Evolutionary conservation across 176 grass and related monocot genomes (phyloP), one percentile per base, ranked within the genome.

Genomic region (Oryza glaberrima): DNA sequence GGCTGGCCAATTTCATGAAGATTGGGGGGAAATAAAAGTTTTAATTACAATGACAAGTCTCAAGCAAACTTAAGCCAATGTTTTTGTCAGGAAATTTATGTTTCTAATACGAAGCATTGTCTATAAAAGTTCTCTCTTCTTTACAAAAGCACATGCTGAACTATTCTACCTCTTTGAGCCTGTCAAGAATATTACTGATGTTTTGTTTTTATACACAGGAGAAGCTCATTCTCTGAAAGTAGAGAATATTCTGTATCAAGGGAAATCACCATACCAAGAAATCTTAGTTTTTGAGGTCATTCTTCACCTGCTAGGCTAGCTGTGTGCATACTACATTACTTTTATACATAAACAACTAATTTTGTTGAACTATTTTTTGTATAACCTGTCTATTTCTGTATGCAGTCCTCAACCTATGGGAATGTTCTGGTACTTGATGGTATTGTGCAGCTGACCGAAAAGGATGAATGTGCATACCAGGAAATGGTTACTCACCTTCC

Each of bases 401-500:
- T 82, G 77, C 93, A 99, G 96, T 96, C 96, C 41, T 84, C 86
- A 28, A 89, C 81, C 70, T 99, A 99, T 77, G 96, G 94, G 64
- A 99, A 94, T 78, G 94, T 99, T 45, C 93, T 99, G 78, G 96
- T 92, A 54, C 94, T 99, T 82, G 96, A 99, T 89, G 96, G 94
- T 28, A 99, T 99, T 84, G 90, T 99, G 20, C 97, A 99, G 79
- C 81, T 99, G 77, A 99, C 97, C 84, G 94, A 99, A 56, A 99
- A 86, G 81, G 97, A 99, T 76, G 97, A 99, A 92, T 99, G 97
- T 77, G 94, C 97, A 0, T 99, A 99, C 81, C 94, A 99, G 84
- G 97, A 99, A 87, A 96, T 99, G 97, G 94, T 99, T 67, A 89
- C 91, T 34, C 94, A 99, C 73, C 91, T 96, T 75, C 97, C 97